Percentiles rank a stretch among this genome's conserved stretches.
phyloP scores from a whole-genome alignment of 164 flowering plant species.

The Nymphaea thermarum region DNA sequence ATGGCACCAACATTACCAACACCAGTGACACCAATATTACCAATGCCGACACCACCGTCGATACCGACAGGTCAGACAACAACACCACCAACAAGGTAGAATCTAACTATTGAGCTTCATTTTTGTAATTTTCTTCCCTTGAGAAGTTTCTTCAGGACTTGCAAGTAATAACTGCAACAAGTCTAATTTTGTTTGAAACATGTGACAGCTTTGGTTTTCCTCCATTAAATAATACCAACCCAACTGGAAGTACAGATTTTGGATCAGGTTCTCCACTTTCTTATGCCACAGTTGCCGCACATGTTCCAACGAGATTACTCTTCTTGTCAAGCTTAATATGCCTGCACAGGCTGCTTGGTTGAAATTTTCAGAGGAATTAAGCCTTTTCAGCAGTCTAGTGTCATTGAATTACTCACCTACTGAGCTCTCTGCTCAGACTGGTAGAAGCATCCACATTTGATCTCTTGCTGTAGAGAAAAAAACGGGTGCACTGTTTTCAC shows the following conservation, averaged over 20 bases:
- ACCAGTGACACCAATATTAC: neutral
- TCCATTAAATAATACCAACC: constrained; percentile 35
- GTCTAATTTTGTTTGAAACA: neutral
- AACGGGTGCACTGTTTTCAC: too few species aligned
- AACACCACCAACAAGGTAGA: neutral
- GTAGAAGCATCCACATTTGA: too few species aligned
- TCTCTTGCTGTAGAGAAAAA: too few species aligned
- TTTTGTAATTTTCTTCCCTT: neutral
- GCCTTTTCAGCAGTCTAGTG: too few species aligned
- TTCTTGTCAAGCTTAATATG: neutral
- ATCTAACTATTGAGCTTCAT: neutral
- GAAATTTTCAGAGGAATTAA: too few species aligned
- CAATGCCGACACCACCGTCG: neutral
- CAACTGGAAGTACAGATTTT: constrained; percentile 29
- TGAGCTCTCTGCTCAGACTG: too few species aligned
- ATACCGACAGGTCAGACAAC: too few species aligned
- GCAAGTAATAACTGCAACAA: neutral
- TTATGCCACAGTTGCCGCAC: constrained; percentile 10
- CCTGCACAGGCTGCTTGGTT: too few species aligned
- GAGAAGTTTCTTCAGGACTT: neutral
- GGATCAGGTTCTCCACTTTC: constrained; percentile 37
- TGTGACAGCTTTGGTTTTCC: constrained; percentile 39
- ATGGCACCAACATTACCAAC: neutral
- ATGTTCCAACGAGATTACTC: constrained; percentile 2
- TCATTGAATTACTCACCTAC: too few species aligned